Percentiles rank a stretch among this genome's conserved stretches.
Conservation (phyloP, 345 rosid genomes). For the Aquilaria malaccensis region DNA sequence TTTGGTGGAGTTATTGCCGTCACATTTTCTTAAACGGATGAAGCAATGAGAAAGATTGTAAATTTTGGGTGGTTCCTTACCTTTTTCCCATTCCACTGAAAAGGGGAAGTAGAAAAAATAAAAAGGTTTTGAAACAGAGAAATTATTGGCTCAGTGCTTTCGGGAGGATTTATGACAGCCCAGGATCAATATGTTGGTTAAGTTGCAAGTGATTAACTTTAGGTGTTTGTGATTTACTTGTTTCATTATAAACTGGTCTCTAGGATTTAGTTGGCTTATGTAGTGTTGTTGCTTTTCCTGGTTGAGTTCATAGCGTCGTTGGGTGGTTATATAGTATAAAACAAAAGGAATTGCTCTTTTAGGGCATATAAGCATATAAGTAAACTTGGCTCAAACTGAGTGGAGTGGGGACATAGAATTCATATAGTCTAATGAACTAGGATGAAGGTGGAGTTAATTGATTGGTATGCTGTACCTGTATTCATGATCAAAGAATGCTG, state of each 20-base stretch:
- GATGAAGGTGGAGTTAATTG: background rate
- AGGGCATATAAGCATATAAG: too few species aligned
- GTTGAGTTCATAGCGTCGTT: too few species aligned
- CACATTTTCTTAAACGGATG: background rate
- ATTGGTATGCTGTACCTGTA: background rate
- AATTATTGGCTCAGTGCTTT: slow-evolving; percentile 4
- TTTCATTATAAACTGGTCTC: too few species aligned
- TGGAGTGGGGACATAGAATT: too few species aligned
- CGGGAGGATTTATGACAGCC: background rate
- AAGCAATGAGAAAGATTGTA: slow-evolving; percentile 7
- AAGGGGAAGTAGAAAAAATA: background rate
- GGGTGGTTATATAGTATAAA: background rate
- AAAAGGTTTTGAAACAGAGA: slow-evolving; percentile 6
- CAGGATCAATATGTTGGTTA: background rate
- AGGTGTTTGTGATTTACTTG: too few species aligned
- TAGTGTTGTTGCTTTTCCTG: too few species aligned
- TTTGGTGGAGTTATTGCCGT: slow-evolving; percentile 12
- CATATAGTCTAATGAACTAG: too few species aligned
- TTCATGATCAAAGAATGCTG: too few species aligned
- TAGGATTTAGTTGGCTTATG: too few species aligned
- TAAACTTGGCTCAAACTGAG: background rate
- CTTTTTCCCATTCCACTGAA: background rate
- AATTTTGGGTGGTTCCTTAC: background rate
- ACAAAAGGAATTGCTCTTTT: background rate
- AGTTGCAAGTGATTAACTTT: too few species aligned